Evolutionary conservation across 192 early-diverging fungal genomes (phyloP).

Genomic region (Coemansia sp.): DNA sequence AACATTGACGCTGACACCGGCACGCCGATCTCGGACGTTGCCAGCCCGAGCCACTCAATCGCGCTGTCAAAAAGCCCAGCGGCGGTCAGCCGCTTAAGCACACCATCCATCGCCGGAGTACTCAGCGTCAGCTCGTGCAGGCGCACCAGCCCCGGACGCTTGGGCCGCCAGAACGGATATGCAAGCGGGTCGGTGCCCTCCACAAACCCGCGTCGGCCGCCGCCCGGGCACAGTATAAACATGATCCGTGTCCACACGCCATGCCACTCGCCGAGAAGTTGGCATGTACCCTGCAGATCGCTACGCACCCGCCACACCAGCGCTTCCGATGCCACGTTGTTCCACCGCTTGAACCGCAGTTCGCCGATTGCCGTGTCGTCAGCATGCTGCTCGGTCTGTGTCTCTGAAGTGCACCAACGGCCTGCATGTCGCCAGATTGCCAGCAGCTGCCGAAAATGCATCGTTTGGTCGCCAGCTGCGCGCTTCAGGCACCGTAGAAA

Average conservation of each 20-base stretch:
- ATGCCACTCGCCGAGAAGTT: slow-evolving; percentile 29
- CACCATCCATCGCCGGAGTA: slow-evolving; percentile 5
- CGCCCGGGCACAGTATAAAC: slow-evolving; percentile 22
- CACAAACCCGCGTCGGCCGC: slow-evolving; percentile 14
- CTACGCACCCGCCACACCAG: background rate
- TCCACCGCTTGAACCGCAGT: slow-evolving; percentile 46
- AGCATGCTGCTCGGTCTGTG: background rate
- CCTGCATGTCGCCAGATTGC: slow-evolving; percentile 21
- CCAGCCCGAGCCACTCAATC: slow-evolving; percentile 22
- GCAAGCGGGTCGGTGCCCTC: slow-evolving; percentile 10
- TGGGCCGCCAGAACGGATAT: slow-evolving; percentile 36
- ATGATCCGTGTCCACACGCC: slow-evolving; percentile 24
- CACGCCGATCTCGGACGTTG: slow-evolving; percentile 31
- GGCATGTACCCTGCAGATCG: slow-evolving; percentile 11
- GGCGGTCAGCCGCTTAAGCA: slow-evolving; percentile 12
- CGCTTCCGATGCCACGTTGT: slow-evolving; percentile 36
- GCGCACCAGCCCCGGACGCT: slow-evolving; percentile 18
- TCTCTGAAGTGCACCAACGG: slow-evolving; percentile 6
- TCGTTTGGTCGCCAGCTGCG: background rate
- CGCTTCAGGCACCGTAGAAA: slow-evolving; percentile 17
- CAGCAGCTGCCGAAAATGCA: background rate
- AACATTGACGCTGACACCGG: slow-evolving; percentile 21
- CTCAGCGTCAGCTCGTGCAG: slow-evolving; percentile 45
- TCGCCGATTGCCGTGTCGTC: slow-evolving; percentile 7
- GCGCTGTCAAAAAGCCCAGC: slow-evolving; percentile 6